These are phyloP conservation scores for Podospora appendiculata DNA, from an alignment of 495 filamentous ascomycete species.

Conservation along the genomic window DNA sequence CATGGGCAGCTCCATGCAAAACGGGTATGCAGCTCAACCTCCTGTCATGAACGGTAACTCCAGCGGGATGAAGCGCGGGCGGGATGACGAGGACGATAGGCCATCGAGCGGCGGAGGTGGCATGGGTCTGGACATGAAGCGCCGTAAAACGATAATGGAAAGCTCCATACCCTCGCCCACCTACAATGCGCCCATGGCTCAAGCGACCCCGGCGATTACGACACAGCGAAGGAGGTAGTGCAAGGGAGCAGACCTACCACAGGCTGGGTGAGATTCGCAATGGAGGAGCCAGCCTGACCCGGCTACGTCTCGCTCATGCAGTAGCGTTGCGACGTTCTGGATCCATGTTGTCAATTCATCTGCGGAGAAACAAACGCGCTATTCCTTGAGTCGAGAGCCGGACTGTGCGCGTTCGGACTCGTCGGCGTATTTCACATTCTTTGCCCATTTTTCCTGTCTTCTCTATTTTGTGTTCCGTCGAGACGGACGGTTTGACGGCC, in stretches of 20 bases:
- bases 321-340: too few species aligned
- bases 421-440: not conserved
- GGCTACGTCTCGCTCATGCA: too few species aligned
- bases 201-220: conserved; percentile 32
- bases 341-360: too few species aligned
- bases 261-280: not conserved
- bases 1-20: conserved; percentile 50
- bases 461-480: conserved; percentile 27
- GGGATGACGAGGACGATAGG: conserved; percentile 69
- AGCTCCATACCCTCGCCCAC: conserved; percentile 34
- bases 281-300: too few species aligned
- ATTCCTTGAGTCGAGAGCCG: too few species aligned
- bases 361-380: too few species aligned
- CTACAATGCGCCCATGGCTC: conserved; percentile 39
- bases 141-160: conserved; percentile 70
- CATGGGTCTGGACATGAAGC: conserved; percentile 64
- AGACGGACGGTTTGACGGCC: conserved; percentile 25
- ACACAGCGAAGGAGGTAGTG: conserved; percentile 22
- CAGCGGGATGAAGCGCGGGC: conserved; percentile 67
- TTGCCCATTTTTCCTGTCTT: conserved; percentile 2
- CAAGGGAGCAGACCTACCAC: not conserved
- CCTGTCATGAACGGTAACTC: conserved; percentile 61
- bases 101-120: conserved; percentile 52
- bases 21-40: conserved; percentile 47
- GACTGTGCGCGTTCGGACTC: too few species aligned